Evolutionary conservation across 495 filamentous ascomycete genomes (phyloP), one percentile per base, ranked within the genome.

Genomic region (Acidomyces sp.): DNA sequence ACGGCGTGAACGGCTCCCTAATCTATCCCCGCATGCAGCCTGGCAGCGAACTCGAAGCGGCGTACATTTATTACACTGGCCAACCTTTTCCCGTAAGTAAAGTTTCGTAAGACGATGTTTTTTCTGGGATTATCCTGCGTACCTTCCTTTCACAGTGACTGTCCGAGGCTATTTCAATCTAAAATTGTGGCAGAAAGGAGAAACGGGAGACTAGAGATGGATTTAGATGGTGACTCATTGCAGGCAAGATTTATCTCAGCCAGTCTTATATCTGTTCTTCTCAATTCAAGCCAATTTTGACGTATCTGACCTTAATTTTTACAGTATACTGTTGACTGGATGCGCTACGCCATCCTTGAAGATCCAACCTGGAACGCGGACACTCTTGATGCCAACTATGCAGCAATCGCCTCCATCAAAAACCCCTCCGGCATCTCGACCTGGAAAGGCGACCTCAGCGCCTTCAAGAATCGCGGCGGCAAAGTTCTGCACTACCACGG

Each of bases 311-410:
- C n/a, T n/a, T n/a, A n/a, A n/a, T n/a, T n/a, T n/a, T n/a, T n/a
- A n/a, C n/a, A n/a, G 3, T 41, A 45, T 34, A 43, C 42, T 7
- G 23, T 32, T 1, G 56, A 61, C 34, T 61, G 55, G 56, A 72
- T 59, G 52, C 58, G 58, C 15, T 78, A 74, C 49, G 72, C 69
- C 0, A 65, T 78, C 27, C 71, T 71, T 50, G 53, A 75, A 37
- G 45, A 57, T 30, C 60, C 70, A 0, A 52, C 45, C 10, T 78
- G 68, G 68, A 52, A 70, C 34, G 58, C 65, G 2, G 32, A 54
- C 2, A 61, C 44, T 16, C 59, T 62, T 36, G 67, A 39, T 30
- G 16, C 52, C 20, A 27, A 62, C 11, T 41, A 62, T 6, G 68
- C 70, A 40, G 61, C 63, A 3, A 54, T 55, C 0, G 43, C 47